Base-by-base conservation (phyloP, 75 land plant species). In the Cryptomeria japonica region DNA sequence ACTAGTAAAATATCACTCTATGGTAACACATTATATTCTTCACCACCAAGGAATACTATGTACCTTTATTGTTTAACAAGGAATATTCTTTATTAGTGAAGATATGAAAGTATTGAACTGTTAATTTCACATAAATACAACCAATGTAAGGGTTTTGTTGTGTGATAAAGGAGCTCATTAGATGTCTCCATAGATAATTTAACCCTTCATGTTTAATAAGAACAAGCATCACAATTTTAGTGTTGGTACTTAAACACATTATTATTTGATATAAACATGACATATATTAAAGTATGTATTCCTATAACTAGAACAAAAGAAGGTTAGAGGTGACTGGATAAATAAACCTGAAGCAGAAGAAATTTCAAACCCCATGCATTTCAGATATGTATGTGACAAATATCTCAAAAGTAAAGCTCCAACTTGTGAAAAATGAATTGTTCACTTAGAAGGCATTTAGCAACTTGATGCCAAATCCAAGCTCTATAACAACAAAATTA, bases 321-420 rank as follows among this genome's bases (percentile, higher is more conserved):
- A 79, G 42, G 42, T 22, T 12, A 37, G 39, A 39, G 82, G 3
- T 37, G 42, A 14, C 42, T 16, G 3, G 42, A 16, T 37, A 42
- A 79, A 36, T 58, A 84, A 84, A 49, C 85, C 85, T 84, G 58
- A 49, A 84, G n/a, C 22, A 84, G 12, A 51, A 84, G 85, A 44
- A 84, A 58, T 19, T 31, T 31, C 15, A 15, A 31, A 36, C 37
- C 56, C 8, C n/a, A 12, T 15, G 28, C 15, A 18, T 39, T n/a
- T n/a, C n/a, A n/a, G n/a, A n/a, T n/a, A n/a, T n/a, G n/a, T n/a
- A n/a, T n/a, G n/a, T n/a, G n/a, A n/a, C n/a, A n/a, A n/a, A n/a
- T n/a, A n/a, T n/a, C n/a, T n/a, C n/a, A n/a, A n/a, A n/a, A n/a
- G n/a, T n/a, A n/a, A n/a, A n/a, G n/a, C n/a, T n/a, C n/a, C n/a